phyloP scores from a whole-genome alignment of 768 basidiomycete genomes.

The Rhodotorula graminis region DNA sequence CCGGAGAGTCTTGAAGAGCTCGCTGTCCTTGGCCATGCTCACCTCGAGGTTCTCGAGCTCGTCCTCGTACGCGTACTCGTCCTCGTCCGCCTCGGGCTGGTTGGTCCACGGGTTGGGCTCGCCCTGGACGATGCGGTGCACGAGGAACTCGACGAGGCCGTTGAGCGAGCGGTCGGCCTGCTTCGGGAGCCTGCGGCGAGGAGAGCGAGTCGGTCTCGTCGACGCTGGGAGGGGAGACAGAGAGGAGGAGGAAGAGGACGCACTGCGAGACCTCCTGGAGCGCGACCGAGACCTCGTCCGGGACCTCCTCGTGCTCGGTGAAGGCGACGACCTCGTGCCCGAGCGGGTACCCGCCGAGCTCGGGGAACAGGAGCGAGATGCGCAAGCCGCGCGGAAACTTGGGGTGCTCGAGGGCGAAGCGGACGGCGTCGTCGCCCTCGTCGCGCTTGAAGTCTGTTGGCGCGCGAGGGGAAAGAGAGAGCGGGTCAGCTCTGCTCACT shows the following conservation, averaged over 20 bases:
- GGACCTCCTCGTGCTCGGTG: constrained; percentile 52
- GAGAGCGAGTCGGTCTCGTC: too few species aligned
- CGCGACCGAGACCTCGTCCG: constrained; percentile 51
- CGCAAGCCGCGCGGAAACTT: constrained; percentile 10
- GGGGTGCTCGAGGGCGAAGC: constrained; percentile 21
- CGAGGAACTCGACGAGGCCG: constrained; percentile 43
- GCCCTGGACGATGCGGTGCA: constrained; percentile 50
- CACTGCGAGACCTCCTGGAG: background rate
- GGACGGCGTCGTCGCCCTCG: constrained; percentile 32
- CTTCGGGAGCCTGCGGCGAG: constrained; percentile 8
- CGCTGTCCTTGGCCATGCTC: constrained; percentile 39
- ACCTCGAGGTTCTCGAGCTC: background rate
- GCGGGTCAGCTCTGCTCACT: background rate
- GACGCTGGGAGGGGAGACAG: too few species aligned
- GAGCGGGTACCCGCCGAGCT: constrained; percentile 53
- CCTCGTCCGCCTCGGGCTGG: constrained; percentile 25
- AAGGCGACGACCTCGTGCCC: constrained; percentile 60
- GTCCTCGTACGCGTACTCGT: background rate
- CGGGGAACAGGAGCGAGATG: constrained; percentile 32
- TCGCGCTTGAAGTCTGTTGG: constrained; percentile 22
- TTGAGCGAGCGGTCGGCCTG: constrained; percentile 29
- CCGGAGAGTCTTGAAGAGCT: constrained; percentile 36
- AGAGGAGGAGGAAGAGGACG: background rate
- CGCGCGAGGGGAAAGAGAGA: too few species aligned
- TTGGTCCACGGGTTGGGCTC: constrained; percentile 43